These are phyloP conservation scores for Cardiospermum halicacabum DNA, from an alignment of 345 rosid genomes.

Conservation along the genomic window DNA sequence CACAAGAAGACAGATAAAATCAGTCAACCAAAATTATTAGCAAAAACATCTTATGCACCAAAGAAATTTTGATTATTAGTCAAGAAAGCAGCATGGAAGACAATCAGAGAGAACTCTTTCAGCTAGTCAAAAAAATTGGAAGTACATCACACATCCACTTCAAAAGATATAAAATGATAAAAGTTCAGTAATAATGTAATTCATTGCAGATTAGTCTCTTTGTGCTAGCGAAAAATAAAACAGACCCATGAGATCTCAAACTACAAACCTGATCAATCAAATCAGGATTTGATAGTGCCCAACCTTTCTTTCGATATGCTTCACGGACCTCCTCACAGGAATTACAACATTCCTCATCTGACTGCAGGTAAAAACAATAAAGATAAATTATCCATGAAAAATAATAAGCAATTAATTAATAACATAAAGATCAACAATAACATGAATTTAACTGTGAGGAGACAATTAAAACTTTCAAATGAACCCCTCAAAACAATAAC, in stretches of 20 bases:
- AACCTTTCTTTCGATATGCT: slow-evolving; percentile 93
- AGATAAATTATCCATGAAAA: neutral
- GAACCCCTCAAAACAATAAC: neutral
- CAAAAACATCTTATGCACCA: neutral
- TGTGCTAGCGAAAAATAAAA: neutral
- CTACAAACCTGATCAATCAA: slow-evolving; percentile 74
- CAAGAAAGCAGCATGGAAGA: slow-evolving; percentile 5
- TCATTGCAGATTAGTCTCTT: slow-evolving; percentile 1
- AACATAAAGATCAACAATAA: neutral
- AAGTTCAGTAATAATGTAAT: neutral
- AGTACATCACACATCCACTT: neutral
- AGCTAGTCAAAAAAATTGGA: neutral
- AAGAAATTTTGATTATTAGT: neutral
- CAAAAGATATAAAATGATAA: neutral
- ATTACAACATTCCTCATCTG: slow-evolving; percentile 85
- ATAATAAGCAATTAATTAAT: neutral
- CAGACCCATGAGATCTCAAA: neutral
- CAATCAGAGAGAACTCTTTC: neutral
- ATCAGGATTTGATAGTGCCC: slow-evolving; percentile 84
- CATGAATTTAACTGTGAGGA: neutral
- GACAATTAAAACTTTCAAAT: neutral
- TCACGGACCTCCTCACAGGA: slow-evolving; percentile 90
- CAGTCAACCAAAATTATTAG: neutral
- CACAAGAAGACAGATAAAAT: neutral
- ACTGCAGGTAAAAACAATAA: slow-evolving; percentile 25